Evolutionary conservation across 257 asterid species (phyloP), one percentile per base, ranked within the genome.

Genomic region (Euphrasia confusa): DNA sequence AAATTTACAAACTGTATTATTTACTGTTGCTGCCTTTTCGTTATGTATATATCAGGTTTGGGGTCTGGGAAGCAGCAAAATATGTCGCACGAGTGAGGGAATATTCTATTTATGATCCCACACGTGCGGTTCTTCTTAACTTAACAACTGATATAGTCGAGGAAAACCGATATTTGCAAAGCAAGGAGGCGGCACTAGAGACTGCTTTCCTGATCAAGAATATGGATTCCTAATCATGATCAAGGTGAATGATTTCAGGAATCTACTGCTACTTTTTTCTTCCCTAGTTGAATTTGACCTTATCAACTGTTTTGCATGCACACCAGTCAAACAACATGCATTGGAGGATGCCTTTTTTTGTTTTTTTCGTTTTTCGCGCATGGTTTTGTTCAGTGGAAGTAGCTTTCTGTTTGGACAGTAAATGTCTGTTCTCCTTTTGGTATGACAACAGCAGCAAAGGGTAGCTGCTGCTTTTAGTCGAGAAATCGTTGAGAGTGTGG

Each of bases 11-110:
- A n/a, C 44, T 50, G 66, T 62, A 40, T 45, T 65, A 40, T 45
- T 65, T 37, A 69, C 55, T 32, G 27, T 30, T 42, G 42, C 18
- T 2, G 13, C 42, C 64, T 55, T 45, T 37, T 40, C 67, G 54
- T 11, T 37, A 32, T 69, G 54, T 10, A 40, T 10, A 40, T 3
- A 50, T 72, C 82, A 93, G 99, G 94, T 89, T 93, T 67, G 97
- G 97, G 56, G 95, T 89, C 44, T 90, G 96, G 97, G 97, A 90
- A 80, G 86, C 99, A 61, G 90, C 97, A 67, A 93, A 89, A 75
- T 93, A 90, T 89, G 88, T 75, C 54, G 95, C 99, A 11, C 82
- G 88, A 54, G 87, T 84, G 68, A 86, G 97, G 67, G 97, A 89
- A 60, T 77, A 61, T 70, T 71, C 96, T 33, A 26, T 72, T 15